Percentiles rank a stretch among this genome's conserved stretches.
Evolutionary conservation across 2,329 filamentous ascomycete species (phyloP).

Genomic region (Fusarium xyrophilum): DNA sequence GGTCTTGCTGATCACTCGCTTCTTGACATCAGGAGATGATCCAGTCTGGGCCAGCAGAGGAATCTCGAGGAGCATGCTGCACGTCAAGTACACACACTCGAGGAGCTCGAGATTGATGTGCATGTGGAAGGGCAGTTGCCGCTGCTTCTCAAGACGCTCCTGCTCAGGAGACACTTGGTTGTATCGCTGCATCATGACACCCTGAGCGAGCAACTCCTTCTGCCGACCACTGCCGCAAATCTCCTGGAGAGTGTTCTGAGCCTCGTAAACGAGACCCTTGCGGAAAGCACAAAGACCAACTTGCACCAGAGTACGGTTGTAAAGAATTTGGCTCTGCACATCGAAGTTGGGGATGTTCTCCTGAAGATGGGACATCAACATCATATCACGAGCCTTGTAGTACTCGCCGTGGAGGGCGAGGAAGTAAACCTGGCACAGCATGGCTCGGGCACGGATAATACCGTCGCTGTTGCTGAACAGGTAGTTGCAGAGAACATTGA

Average conservation of each 20-base stretch:
- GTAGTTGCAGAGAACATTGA: conserved; percentile 91
- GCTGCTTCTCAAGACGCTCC: conserved; percentile 94
- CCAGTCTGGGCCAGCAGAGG: conserved; percentile 95
- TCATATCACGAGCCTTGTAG: conserved; percentile 97
- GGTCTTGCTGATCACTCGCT: conserved; percentile 98
- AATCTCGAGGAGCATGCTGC: conserved; percentile 99
- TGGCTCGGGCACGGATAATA: conserved; percentile 93
- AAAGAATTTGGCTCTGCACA: conserved; percentile 95
- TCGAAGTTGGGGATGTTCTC: conserved; percentile 98
- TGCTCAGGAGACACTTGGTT: conserved; percentile 96
- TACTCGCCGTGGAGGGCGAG: conserved; percentile 96
- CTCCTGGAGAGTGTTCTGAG: conserved; percentile 96
- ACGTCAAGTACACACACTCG: conserved; percentile 97
- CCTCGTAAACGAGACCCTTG: conserved; percentile 94
- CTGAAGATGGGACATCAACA: conserved; percentile 99
- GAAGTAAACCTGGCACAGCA: conserved; percentile 99
- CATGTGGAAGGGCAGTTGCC: conserved; percentile 99
- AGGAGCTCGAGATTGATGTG: conserved; percentile 99
- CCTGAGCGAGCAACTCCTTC: conserved; percentile 97
- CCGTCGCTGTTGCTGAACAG: conserved; percentile 94
- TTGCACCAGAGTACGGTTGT: conserved; percentile 97
- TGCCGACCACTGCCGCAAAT: conserved; percentile 97
- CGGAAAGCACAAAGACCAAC: conserved; percentile 98
- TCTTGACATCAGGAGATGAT: conserved; percentile 95
- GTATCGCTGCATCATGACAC: conserved; percentile 97